These are phyloP conservation scores for Chrysoporthe puriensis DNA, from an alignment of 2,329 filamentous ascomycete species.

Conservation along the genomic window DNA sequence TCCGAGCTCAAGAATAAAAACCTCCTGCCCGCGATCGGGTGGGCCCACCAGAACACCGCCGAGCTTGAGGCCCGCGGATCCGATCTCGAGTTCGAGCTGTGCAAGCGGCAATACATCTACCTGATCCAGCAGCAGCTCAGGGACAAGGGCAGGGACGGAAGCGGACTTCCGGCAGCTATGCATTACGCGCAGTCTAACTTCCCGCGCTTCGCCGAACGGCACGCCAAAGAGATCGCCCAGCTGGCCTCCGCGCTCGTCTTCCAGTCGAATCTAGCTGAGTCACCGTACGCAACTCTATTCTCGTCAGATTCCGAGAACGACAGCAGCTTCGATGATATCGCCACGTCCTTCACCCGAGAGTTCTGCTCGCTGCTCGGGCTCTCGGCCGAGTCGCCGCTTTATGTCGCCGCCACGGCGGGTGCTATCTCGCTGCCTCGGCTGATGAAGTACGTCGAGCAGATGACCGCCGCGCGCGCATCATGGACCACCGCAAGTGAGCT, in stretches of 20 bases:
- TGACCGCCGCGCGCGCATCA: conserved; percentile 86
- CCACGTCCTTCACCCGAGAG: conserved; percentile 86
- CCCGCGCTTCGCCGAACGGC: conserved; percentile 71
- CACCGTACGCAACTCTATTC: conserved; percentile 81
- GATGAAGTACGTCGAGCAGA: conserved; percentile 84
- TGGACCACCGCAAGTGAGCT: conserved; percentile 94
- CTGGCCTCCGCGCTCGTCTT: conserved; percentile 83
- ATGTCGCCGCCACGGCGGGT: conserved; percentile 89
- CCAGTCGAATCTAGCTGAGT: conserved; percentile 71
- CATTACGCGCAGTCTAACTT: conserved; percentile 79
- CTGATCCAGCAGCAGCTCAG: conserved; percentile 67
- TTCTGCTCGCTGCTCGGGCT: conserved; percentile 92
- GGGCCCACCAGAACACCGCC: conserved; percentile 74
- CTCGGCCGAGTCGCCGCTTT: conserved; percentile 89
- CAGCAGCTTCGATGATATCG: conserved; percentile 79
- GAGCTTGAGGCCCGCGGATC: conserved; percentile 81
- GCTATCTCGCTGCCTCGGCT: conserved; percentile 88
- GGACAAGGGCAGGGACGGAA: conserved; percentile 51
- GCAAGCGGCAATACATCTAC: conserved; percentile 86
- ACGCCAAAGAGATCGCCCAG: conserved; percentile 78
- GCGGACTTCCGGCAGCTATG: conserved; percentile 68
- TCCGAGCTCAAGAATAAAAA: conserved; percentile 75
- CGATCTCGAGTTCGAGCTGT: conserved; percentile 93
- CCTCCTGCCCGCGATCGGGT: conserved; percentile 81
- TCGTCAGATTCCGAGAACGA: conserved; percentile 38